phyloP scores from a whole-genome alignment of 2,329 filamentous ascomycete genomes.

The Fusarium bulbicola region DNA sequence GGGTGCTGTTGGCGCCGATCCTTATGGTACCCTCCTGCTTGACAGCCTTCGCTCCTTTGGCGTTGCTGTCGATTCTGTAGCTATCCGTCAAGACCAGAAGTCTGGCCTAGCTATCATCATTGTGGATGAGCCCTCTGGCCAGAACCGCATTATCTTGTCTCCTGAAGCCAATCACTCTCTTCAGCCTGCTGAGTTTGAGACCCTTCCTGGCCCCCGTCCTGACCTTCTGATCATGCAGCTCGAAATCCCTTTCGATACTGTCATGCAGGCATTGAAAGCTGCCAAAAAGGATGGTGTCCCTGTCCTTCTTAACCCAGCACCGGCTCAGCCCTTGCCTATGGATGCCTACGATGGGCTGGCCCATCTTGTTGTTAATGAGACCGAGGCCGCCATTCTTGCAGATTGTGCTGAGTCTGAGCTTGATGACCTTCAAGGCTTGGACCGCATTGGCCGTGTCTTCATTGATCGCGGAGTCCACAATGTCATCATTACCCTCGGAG shows the following conservation, averaged over 20 bases:
- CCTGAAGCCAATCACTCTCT: slow-evolving; percentile 74
- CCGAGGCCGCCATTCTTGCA: slow-evolving; percentile 80
- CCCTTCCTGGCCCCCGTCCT: slow-evolving; percentile 53
- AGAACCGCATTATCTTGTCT: slow-evolving; percentile 80
- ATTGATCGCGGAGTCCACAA: slow-evolving; percentile 75
- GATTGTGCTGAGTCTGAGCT: slow-evolving; percentile 61
- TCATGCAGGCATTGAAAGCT: slow-evolving; percentile 67
- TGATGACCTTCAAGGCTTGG: slow-evolving; percentile 55
- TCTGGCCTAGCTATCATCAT: slow-evolving; percentile 80
- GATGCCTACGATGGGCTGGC: slow-evolving; percentile 73
- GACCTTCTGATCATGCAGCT: slow-evolving; percentile 79
- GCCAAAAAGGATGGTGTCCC: slow-evolving; percentile 60
- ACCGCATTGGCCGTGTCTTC: slow-evolving; percentile 66
- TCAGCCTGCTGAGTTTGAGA: slow-evolving; percentile 47
- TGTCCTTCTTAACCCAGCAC: slow-evolving; percentile 87
- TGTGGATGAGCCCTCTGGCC: slow-evolving; percentile 75
- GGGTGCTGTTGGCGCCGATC: slow-evolving; percentile 76
- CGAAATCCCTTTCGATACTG: slow-evolving; percentile 75
- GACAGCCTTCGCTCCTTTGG: slow-evolving; percentile 67
- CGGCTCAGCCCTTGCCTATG: slow-evolving; percentile 73
- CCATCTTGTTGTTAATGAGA: slow-evolving; percentile 91
- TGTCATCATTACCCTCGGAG: slow-evolving; percentile 85
- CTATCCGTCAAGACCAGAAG: slow-evolving; percentile 53
- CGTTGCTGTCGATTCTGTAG: slow-evolving; percentile 67
- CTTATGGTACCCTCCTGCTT: slow-evolving; percentile 69